These are phyloP conservation scores for Euphorbia peplus DNA, from an alignment of 345 rosid genomes.

Conservation along the genomic window DNA sequence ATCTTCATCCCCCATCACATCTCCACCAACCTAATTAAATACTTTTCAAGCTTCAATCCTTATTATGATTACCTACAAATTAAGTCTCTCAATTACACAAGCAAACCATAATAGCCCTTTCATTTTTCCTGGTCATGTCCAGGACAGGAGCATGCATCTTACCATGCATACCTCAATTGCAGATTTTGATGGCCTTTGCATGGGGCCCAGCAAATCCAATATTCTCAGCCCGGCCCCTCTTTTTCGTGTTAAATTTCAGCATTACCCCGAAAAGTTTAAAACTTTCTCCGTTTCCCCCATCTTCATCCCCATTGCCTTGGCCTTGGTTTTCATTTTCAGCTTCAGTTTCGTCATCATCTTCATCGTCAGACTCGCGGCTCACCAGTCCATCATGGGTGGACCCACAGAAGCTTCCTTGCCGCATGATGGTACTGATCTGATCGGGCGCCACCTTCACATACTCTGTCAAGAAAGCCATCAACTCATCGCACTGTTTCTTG, in stretches of 20 bases:
- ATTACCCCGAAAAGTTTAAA: conserved; percentile 84
- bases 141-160: background rate
- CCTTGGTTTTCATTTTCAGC: background rate
- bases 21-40: background rate
- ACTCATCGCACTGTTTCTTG: conserved; percentile 72
- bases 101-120: background rate
- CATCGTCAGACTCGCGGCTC: conserved; percentile 14
- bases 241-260: conserved; percentile 50
- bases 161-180: conserved; percentile 38
- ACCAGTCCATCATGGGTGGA: conserved; percentile 11
- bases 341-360: background rate
- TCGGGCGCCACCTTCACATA: conserved; percentile 67
- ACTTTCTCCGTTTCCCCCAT: conserved; percentile 36
- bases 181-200: conserved; percentile 60
- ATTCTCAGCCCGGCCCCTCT: conserved; percentile 68
- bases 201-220: conserved; percentile 49
- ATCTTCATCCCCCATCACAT: background rate
- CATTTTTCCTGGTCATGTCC: background rate
- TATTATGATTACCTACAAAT: background rate
- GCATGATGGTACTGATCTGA: conserved; percentile 58
- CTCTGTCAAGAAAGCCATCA: conserved; percentile 56
- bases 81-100: background rate
- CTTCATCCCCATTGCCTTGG: conserved; percentile 1
- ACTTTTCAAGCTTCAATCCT: background rate
- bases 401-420: conserved; percentile 34